A percentile compares a stretch with the other conserved stretches of the same genome.
phyloP scores from a whole-genome alignment of 768 basidiomycete species.

The Filobasidium floriforme region DNA sequence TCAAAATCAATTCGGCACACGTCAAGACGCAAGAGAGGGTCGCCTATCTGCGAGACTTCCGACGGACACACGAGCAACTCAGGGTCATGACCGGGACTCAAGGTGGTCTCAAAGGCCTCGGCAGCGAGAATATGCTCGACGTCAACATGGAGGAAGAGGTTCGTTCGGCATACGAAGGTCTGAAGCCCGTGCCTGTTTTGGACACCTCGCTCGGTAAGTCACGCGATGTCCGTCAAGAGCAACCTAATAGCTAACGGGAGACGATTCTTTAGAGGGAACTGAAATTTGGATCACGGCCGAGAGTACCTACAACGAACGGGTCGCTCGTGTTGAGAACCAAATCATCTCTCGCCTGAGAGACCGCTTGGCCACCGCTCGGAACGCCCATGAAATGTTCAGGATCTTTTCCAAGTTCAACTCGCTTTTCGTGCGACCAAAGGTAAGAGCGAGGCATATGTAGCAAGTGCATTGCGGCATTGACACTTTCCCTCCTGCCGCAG shows the following conservation, averaged over 20 bases:
- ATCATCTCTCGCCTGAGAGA: slow-evolving; percentile 90
- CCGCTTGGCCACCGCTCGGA: slow-evolving; percentile 84
- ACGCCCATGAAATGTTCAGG: slow-evolving; percentile 99
- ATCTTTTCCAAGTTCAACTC: slow-evolving; percentile 99
- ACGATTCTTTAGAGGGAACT: slow-evolving; percentile 63
- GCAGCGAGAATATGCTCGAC: slow-evolving; percentile 57
- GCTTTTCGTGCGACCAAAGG: slow-evolving; percentile 90
- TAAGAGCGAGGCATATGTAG: slow-evolving; percentile 40
- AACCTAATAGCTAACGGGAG: slow-evolving; percentile 8
- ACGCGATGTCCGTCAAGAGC: background rate
- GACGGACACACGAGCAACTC: slow-evolving; percentile 94
- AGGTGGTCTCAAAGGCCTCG: slow-evolving; percentile 66
- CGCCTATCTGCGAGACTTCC: slow-evolving; percentile 79
- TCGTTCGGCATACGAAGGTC: slow-evolving; percentile 88
- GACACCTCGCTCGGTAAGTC: slow-evolving; percentile 83
- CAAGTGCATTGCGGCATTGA: slow-evolving; percentile 2
- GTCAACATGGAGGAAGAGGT: slow-evolving; percentile 99
- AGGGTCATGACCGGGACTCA: slow-evolving; percentile 95
- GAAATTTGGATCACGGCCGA: slow-evolving; percentile 98
- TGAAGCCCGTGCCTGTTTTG: slow-evolving; percentile 91
- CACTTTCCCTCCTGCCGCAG: slow-evolving; percentile 45
- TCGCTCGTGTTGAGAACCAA: slow-evolving; percentile 94
- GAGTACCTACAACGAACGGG: slow-evolving; percentile 94
- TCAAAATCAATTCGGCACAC: slow-evolving; percentile 86
- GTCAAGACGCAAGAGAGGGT: slow-evolving; percentile 81